phyloP scores from a whole-genome alignment of 2,329 filamentous ascomycete species.

The Gaeumannomyces tritici region DNA sequence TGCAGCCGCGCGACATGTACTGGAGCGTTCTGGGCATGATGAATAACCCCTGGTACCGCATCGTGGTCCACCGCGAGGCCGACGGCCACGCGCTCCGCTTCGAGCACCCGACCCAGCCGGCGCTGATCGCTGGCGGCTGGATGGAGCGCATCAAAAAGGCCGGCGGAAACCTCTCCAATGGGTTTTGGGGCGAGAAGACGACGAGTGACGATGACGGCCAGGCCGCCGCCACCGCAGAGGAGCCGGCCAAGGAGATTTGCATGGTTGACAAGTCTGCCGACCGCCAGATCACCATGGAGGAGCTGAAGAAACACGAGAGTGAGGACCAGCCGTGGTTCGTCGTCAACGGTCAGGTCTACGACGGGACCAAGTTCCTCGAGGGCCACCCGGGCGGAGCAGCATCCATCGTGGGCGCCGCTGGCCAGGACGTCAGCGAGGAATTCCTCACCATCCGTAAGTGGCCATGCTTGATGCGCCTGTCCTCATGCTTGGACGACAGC shows the following conservation, averaged over 20 bases:
- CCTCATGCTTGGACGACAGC: background rate
- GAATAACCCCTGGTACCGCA: slow-evolving; percentile 91
- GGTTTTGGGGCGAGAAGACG: slow-evolving; percentile 72
- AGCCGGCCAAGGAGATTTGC: slow-evolving; percentile 54
- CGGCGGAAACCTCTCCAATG: slow-evolving; percentile 71
- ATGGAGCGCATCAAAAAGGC: slow-evolving; percentile 84
- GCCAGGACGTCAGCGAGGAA: slow-evolving; percentile 73
- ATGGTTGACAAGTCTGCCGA: slow-evolving; percentile 62
- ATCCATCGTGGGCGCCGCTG: slow-evolving; percentile 77
- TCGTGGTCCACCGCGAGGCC: slow-evolving; percentile 63
- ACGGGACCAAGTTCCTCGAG: slow-evolving; percentile 71
- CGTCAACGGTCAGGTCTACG: slow-evolving; percentile 79
- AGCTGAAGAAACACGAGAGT: slow-evolving; percentile 58
- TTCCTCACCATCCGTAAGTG: slow-evolving; percentile 83
- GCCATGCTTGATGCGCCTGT: too few relatives aligned
- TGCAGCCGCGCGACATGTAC: slow-evolving; percentile 89
- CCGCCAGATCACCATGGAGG: slow-evolving; percentile 56
- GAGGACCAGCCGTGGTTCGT: slow-evolving; percentile 75
- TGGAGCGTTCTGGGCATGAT: slow-evolving; percentile 96
- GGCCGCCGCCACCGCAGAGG: slow-evolving; percentile 28
- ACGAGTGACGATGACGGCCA: slow-evolving; percentile 38
- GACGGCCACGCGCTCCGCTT: slow-evolving; percentile 56
- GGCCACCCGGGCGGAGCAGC: slow-evolving; percentile 79
- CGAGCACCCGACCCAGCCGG: slow-evolving; percentile 81
- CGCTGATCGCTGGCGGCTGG: slow-evolving; percentile 72